Evolutionary conservation across 495 filamentous ascomycete genomes (phyloP), one percentile per base, ranked within the genome.

Genomic region (Podospora sp.): DNA sequence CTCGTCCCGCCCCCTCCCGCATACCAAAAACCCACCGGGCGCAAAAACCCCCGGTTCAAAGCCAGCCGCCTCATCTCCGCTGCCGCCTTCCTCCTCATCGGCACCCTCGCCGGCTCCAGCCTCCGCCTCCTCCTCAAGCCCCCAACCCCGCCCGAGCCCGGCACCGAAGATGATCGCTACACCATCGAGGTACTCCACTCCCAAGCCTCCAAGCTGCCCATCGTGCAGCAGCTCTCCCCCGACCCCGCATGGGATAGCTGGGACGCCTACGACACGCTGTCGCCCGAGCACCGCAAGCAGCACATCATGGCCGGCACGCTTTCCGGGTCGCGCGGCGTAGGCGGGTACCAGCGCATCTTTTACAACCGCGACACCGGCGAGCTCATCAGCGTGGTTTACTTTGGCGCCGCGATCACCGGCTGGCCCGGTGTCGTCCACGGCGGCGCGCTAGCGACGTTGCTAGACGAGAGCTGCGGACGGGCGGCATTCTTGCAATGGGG

Each of bases 391-490:
- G 78, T 94, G 18, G 79, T 93, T 20, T 90, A 79, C 73, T 84
- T 94, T 50, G 92, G 92, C 33, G 55, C 73, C 0, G 86, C 80
- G 16, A 72, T 88, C 22, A 79, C 86, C 35, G 91, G 92, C 1
- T 94, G 90, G 90, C 91, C 91, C n/a, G 85, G 84, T 1, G 79
- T 92, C 22, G 87, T 90, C 60, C 92, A 96, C 77, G 92, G 92
- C 20, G 92, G 92, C 20, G 81, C 83, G 2, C 81, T 92, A 46
- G 91, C 87, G 4, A 93, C 90, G 0, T 72, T 93, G 8, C 75
- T 94, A 35, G 90, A 92, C 74, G 92, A 96, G 77, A 80, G 77
- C 18, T 77, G 88, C 61, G 86, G 83, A 7, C 73, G 85, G 24
- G 82, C 81, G 50, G 86, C 86, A 16, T 78, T 86, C 49, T 67